Percentiles rank a stretch among this genome's conserved stretches.
Evolutionary conservation across 306 rosid species (phyloP).

Genomic region (Cucurbita maxima): DNA sequence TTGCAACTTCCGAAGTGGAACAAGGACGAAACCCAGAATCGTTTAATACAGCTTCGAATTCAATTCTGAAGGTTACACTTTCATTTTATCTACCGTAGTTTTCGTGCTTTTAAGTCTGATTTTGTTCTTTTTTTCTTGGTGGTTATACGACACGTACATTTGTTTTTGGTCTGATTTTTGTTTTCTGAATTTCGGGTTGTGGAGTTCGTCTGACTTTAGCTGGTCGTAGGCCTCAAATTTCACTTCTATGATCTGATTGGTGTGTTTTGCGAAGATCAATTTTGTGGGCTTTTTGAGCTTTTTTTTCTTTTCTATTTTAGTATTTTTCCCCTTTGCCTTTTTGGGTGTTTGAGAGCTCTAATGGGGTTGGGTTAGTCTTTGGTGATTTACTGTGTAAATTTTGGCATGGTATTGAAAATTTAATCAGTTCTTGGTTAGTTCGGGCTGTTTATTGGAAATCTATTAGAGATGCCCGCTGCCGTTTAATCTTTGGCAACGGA

Average conservation of each 20-base stretch:
- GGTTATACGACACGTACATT: not conserved
- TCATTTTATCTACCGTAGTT: not conserved
- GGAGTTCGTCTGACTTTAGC: not conserved
- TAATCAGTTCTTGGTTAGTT: not conserved
- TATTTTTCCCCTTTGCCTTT: not conserved
- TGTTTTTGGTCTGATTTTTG: not conserved
- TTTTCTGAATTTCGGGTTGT: not conserved
- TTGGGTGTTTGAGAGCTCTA: conserved; percentile 1
- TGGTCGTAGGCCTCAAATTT: not conserved
- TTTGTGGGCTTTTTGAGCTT: not conserved
- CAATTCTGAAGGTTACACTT: conserved; percentile 28
- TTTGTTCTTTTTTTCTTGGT: not conserved
- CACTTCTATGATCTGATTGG: conserved; percentile 24
- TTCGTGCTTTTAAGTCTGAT: not conserved
- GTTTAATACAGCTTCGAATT: conserved; percentile 36
- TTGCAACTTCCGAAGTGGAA: conserved; percentile 33
- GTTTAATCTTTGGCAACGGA: not conserved
- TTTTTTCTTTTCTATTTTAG: not conserved
- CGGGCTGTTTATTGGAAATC: not conserved
- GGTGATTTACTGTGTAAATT: not conserved
- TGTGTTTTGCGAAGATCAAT: conserved; percentile 17
- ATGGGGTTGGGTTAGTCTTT: not conserved
- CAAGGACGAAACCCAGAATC: conserved; percentile 13
- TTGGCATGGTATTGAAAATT: not conserved
- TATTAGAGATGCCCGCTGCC: not conserved